Evolutionary conservation across 306 rosid genomes (phyloP).

Genomic region (Albizia julibrissin): DNA sequence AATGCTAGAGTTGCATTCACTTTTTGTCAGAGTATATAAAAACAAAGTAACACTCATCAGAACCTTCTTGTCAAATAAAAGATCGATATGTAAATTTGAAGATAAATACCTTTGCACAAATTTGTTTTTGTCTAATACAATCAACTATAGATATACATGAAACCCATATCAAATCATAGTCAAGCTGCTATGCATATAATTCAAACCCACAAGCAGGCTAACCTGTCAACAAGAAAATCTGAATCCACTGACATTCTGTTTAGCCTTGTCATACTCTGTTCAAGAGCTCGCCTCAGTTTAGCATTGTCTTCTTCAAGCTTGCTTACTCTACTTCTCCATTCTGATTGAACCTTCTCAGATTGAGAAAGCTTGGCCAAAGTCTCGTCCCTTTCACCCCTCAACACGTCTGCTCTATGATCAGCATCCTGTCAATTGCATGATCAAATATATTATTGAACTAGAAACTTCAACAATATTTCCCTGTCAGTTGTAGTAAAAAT

Average conservation of each 20-base stretch:
- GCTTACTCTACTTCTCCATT: constrained; percentile 84
- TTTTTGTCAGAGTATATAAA: not conserved
- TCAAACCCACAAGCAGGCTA: constrained; percentile 31
- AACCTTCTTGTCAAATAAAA: not conserved
- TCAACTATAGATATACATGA: constrained; percentile 7
- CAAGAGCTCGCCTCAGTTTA: constrained; percentile 83
- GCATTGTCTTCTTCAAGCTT: constrained; percentile 97
- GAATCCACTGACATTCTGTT: constrained; percentile 98
- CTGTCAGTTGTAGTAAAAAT: constrained; percentile 16
- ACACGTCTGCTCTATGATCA: constrained; percentile 54
- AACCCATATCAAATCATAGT: constrained; percentile 12
- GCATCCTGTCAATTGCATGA: constrained; percentile 62
- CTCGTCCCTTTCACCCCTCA: constrained; percentile 71
- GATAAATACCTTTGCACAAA: not conserved
- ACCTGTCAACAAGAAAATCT: constrained; percentile 98
- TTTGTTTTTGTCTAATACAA: not conserved
- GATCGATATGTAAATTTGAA: not conserved
- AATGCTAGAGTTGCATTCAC: not conserved
- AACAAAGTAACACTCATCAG: not conserved
- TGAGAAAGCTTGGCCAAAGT: constrained; percentile 66
- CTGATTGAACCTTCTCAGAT: constrained; percentile 69
- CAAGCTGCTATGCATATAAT: constrained; percentile 3
- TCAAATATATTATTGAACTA: constrained; percentile 10
- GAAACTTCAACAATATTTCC: constrained; percentile 23
- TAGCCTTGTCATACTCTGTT: constrained; percentile 91